Conservation (phyloP, 2,329 filamentous ascomycete genomes). For the Pseudovirgaria hyperparasitica region DNA sequence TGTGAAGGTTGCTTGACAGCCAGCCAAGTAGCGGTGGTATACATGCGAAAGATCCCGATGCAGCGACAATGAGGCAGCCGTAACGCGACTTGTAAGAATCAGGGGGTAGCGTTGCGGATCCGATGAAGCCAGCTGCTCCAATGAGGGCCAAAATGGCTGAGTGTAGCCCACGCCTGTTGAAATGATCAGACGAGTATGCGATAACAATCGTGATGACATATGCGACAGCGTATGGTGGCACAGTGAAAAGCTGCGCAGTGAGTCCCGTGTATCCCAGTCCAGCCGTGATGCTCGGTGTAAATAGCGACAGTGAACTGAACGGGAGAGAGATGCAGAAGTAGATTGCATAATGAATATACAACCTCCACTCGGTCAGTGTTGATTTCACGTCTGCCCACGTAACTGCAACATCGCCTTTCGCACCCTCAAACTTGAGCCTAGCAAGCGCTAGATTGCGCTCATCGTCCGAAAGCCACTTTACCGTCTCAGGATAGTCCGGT, state of each 20-base stretch:
- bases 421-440: slow-evolving; percentile 31
- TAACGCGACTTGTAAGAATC: slow-evolving; percentile 50
- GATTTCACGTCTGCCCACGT: slow-evolving; percentile 36
- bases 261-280: slow-evolving; percentile 43
- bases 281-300: slow-evolving; percentile 51
- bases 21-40: slow-evolving; percentile 60
- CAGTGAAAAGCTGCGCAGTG: slow-evolving; percentile 52
- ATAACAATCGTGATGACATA: slow-evolving; percentile 34
- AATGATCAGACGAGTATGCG: slow-evolving; percentile 9
- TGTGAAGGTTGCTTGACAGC: slow-evolving; percentile 55
- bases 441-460: slow-evolving; percentile 25
- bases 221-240: slow-evolving; percentile 51
- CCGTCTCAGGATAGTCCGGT: slow-evolving; percentile 37
- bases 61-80: slow-evolving; percentile 55
- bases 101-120: slow-evolving; percentile 49
- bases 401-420: slow-evolving; percentile 23
- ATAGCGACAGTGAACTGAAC: slow-evolving; percentile 36
- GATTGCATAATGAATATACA: slow-evolving; percentile 38
- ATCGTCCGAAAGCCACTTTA: slow-evolving; percentile 29
- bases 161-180: slow-evolving; percentile 33
- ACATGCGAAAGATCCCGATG: slow-evolving; percentile 53
- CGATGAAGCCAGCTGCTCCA: slow-evolving; percentile 45
- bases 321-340: slow-evolving; percentile 14
- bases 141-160: slow-evolving; percentile 36
- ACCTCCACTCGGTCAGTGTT: slow-evolving; percentile 36